Evolutionary conservation across 495 filamentous ascomycete species (phyloP).

Genomic region (Aspergillus funiculosus): DNA sequence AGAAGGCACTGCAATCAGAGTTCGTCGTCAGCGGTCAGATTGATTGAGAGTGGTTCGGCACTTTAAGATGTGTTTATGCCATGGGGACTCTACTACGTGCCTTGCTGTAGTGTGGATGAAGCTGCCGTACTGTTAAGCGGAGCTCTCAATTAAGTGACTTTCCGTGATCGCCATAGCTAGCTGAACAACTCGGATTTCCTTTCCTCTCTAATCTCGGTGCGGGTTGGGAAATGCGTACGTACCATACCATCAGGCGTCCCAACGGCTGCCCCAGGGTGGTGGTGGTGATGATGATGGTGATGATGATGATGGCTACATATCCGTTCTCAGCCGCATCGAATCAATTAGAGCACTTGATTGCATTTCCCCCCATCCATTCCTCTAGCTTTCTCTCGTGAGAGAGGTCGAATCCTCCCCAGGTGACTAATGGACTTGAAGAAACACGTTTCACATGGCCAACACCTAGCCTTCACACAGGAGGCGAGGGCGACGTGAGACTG

Average conservation of each 20-base stretch:
- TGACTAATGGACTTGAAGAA: neutral
- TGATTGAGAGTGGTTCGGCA: too few species aligned
- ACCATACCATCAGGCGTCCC: neutral
- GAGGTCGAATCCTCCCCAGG: too few species aligned
- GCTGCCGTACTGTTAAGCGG: neutral
- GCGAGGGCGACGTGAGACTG: slow-evolving; percentile 6
- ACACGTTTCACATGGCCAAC: neutral
- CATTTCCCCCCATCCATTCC: too few species aligned
- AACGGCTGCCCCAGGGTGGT: neutral
- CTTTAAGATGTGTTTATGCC: too few species aligned
- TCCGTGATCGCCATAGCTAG: neutral
- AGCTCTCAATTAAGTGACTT: neutral
- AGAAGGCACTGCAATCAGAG: too few species aligned
- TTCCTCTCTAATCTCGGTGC: neutral
- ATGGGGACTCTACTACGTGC: neutral
- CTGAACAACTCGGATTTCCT: neutral
- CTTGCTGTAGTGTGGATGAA: neutral
- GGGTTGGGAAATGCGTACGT: neutral
- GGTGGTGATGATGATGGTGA: neutral
- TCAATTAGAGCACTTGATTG: neutral
- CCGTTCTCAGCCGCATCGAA: neutral
- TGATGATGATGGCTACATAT: neutral
- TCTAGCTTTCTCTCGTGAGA: too few species aligned
- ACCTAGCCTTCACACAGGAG: neutral
- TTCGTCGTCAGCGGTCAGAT: too few species aligned